These are phyloP conservation scores for sunflower (Helianthus annuus) DNA, from an alignment of 129 eudicot species.

Conservation along the genomic window DNA sequence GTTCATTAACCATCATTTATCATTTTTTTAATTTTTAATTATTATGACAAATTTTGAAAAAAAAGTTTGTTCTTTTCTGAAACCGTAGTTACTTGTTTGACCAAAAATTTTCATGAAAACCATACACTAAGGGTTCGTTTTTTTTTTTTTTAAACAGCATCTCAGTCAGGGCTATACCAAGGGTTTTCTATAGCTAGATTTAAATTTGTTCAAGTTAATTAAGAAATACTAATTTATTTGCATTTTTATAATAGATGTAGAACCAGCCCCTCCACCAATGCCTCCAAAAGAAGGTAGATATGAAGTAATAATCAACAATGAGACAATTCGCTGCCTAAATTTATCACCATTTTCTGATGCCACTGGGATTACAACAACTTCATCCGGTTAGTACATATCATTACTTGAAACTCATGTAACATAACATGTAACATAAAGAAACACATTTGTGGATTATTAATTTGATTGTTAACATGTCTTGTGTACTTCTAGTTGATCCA, in stretches of 20 bases:
- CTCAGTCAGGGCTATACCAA: too few relatives aligned
- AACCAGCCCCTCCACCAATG: conserved; percentile 69
- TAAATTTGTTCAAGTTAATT: background rate
- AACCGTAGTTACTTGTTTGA: background rate
- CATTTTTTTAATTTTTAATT: too few relatives aligned
- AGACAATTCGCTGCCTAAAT: conserved; percentile 55
- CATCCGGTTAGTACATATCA: conserved; percentile 45
- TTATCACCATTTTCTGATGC: conserved; percentile 57
- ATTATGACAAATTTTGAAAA: too few relatives aligned
- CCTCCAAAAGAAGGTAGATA: conserved; percentile 85
- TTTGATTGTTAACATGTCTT: background rate
- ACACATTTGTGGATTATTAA: background rate
- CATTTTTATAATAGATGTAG: conserved; percentile 38
- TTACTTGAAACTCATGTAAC: background rate
- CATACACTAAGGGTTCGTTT: too few relatives aligned
- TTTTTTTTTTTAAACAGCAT: too few relatives aligned
- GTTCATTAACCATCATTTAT: too few relatives aligned
- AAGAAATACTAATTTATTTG: background rate
- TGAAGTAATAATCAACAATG: conserved; percentile 71
- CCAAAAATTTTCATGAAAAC: background rate
- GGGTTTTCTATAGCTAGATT: background rate
- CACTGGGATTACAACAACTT: conserved; percentile 54
- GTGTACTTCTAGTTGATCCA: conserved; percentile 56
- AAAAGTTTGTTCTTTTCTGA: too few relatives aligned
- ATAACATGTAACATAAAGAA: background rate